Evolutionary conservation across 1,139 yeast genomes (phyloP), one percentile per base, ranked within the genome.

Genomic region (Barnettozyma hawaiiensis): DNA sequence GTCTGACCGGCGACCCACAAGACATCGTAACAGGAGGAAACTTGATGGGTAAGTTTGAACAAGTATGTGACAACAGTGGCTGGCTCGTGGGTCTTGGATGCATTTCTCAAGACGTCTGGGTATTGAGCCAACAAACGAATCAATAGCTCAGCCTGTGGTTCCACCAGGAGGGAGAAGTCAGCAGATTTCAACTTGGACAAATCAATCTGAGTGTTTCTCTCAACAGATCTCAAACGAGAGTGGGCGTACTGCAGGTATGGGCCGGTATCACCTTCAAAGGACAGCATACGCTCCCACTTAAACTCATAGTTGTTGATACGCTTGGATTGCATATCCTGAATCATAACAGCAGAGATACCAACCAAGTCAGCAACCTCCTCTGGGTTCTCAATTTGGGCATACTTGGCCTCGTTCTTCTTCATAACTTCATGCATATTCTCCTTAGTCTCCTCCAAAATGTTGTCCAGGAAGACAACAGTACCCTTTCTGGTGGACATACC

Each of bases 401-500:
- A 94, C 68, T 94, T 94, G 52, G 73, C 81, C 65, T 82, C 89
- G 66, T 92, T 94, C 71, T 82, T 83, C 69, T 81, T 82, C 98
- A 94, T 94, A 45, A 92, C 97, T 55, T 87, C 95, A 62, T 90
- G 96, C 97, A 94, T 92, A 60, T 86, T 81, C 46, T 85, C 92
- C 70, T 85, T 86, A 49, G 97, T 90, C 65, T 89, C 96, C 67
- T 92, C 95, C 57, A 94, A 73, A 55, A 94, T 94, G 61, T 81
- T 85, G 66, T 92, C 97, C 61, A 94, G 76, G 75, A 94, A 94
- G 12, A 94, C 98, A 51, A 94, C 99, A 33, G 96, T 94, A 55
- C 99, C 99, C 69, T 82, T 86, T 73, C 99, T 83, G 48, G 98
- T 92, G 28, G 96, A 85, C 99, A 94, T 94, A 57, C 99, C 98